phyloP scores from a whole-genome alignment of 306 rosid genomes.

The Fragaria vesca region DNA sequence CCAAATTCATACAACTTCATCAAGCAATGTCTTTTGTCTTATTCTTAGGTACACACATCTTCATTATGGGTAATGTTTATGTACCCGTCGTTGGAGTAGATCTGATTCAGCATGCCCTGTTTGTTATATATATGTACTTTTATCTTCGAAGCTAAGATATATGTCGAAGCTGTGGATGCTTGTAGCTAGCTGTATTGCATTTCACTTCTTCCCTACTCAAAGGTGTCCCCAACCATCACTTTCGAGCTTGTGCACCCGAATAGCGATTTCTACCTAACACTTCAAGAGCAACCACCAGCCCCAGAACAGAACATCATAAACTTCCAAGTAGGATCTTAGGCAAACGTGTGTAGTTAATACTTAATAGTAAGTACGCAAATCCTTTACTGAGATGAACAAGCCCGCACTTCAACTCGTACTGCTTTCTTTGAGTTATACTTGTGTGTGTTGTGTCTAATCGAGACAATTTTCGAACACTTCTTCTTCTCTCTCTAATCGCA shows the following conservation, averaged over 20 bases:
- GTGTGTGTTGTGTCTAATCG: no score
- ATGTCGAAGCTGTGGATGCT: conserved; percentile 24
- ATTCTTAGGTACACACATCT: background rate
- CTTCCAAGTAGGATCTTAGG: background rate
- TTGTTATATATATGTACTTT: conserved; percentile 24
- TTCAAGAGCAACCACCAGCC: background rate
- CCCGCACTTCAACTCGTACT: background rate
- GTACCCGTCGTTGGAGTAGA: conserved; percentile 20
- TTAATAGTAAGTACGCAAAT: background rate
- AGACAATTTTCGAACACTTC: background rate
- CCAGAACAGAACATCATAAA: background rate
- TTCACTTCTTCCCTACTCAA: conserved; percentile 71
- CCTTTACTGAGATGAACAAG: background rate
- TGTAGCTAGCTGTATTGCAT: conserved; percentile 25
- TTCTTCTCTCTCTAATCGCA: background rate
- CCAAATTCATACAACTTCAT: conserved; percentile 10
- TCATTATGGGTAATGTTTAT: conserved; percentile 15
- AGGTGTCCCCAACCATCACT: conserved; percentile 35
- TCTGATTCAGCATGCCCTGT: conserved; percentile 17
- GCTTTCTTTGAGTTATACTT: background rate
- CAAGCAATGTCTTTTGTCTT: conserved; percentile 28
- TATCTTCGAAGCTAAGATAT: conserved; percentile 76
- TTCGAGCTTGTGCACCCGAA: conserved; percentile 34
- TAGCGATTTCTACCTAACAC: conserved; percentile 46
- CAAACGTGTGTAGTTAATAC: background rate